phyloP scores from a whole-genome alignment of 164 flowering plant genomes.

The Kingdonia uniflora region DNA sequence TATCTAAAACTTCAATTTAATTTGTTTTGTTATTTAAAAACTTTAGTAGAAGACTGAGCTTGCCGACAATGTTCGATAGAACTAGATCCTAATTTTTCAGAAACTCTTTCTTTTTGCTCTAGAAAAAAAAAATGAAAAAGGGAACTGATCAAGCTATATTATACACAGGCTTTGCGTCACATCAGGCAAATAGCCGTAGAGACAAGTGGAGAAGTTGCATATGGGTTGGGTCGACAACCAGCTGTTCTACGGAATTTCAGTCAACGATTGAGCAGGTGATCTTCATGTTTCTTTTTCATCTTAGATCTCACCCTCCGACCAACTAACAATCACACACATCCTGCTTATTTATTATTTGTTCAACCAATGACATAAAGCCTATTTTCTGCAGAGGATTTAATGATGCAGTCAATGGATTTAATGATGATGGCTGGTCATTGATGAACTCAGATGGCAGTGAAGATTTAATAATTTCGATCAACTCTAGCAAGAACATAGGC shows the following conservation, averaged over 20 bases:
- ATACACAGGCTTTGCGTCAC: constrained; percentile 53
- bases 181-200: constrained; percentile 81
- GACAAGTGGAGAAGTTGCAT: constrained; percentile 72
- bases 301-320: neutral
- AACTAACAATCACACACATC: too few relatives aligned
- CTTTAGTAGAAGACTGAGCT: too few relatives aligned
- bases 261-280: constrained; percentile 72
- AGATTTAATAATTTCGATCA: constrained; percentile 68
- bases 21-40: too few relatives aligned
- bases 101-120: too few relatives aligned
- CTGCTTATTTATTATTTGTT: neutral
- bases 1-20: too few relatives aligned
- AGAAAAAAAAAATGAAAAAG: too few relatives aligned
- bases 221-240: constrained; percentile 78
- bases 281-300: neutral
- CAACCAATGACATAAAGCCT: neutral
- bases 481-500: constrained; percentile 47
- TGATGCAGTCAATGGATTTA: constrained; percentile 86
- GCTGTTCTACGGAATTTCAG: constrained; percentile 79
- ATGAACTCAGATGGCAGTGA: constrained; percentile 67
- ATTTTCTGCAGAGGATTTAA: constrained; percentile 64
- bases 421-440: constrained; percentile 85
- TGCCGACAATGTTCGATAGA: too few relatives aligned
- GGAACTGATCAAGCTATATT: neutral
- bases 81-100: too few relatives aligned